Percentiles rank a stretch among this genome's conserved stretches.
Evolutionary conservation across 2,329 filamentous ascomycete species (phyloP).

Genomic region (Trichoderma harzianum): DNA sequence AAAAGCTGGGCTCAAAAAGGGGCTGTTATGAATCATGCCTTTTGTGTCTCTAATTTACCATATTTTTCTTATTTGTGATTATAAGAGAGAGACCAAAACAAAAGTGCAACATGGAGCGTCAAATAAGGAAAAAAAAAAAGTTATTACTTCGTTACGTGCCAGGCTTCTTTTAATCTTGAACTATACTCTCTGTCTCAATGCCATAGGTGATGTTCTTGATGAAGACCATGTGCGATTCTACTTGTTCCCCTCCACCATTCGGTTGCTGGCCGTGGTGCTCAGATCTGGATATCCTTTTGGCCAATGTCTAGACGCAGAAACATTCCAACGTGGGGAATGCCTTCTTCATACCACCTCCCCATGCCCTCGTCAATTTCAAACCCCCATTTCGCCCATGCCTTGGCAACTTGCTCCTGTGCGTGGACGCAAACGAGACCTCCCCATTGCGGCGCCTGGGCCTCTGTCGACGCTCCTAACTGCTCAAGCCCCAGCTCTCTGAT

Average conservation of each 20-base stretch:
- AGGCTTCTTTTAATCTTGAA: neutral
- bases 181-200: neutral
- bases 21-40: constrained; percentile 34
- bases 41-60: constrained; percentile 15
- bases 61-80: constrained; percentile 15
- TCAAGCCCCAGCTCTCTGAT: constrained; percentile 44
- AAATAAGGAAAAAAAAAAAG: constrained; percentile 7
- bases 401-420: constrained; percentile 65
- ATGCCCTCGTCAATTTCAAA: constrained; percentile 71
- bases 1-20: constrained; percentile 40
- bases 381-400: constrained; percentile 67
- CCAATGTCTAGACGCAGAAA: constrained; percentile 49
- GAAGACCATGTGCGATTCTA: neutral
- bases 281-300: constrained; percentile 28
- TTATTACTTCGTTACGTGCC: neutral
- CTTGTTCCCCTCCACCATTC: neutral
- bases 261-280: neutral
- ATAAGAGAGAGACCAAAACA: constrained; percentile 10
- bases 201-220: neutral
- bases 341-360: constrained; percentile 79
- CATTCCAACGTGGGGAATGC: constrained; percentile 84
- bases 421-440: constrained; percentile 74
- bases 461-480: constrained; percentile 38
- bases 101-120: constrained; percentile 14
- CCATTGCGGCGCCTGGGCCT: constrained; percentile 56